Percentiles rank a stretch among this genome's conserved stretches.
Conservation (phyloP, 129 eudicot species). For the Silybum marianum region DNA sequence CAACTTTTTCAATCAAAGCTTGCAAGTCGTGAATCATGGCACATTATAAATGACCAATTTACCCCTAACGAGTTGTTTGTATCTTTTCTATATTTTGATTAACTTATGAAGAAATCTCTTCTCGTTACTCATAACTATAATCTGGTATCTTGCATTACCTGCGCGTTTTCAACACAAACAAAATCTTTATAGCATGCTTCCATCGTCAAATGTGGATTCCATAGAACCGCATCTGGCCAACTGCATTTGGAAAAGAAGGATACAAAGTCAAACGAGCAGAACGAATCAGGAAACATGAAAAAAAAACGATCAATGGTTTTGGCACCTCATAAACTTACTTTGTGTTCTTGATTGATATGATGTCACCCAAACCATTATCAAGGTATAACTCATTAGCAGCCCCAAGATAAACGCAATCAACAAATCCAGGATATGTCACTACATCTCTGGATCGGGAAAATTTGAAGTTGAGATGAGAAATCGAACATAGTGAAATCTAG, state of each 20-base stretch:
- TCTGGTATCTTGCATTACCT: too few species aligned
- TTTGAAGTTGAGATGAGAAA: conserved; percentile 7
- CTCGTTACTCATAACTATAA: not conserved
- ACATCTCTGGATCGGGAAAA: conserved; percentile 58
- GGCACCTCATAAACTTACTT: conserved; percentile 50
- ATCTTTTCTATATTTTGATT: too few species aligned
- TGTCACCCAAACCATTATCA: conserved; percentile 85
- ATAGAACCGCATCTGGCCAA: conserved; percentile 92
- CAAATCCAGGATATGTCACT: conserved; percentile 96
- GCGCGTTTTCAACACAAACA: conserved; percentile 96
- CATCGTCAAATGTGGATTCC: conserved; percentile 95
- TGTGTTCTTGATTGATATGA: conserved; percentile 68
- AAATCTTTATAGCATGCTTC: conserved; percentile 94
- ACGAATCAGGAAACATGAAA: not conserved
- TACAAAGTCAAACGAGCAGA: conserved; percentile 19
- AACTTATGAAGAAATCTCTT: too few species aligned
- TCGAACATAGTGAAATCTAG: not conserved
- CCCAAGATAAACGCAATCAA: conserved; percentile 87
- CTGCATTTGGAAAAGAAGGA: conserved; percentile 44
- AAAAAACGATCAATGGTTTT: not conserved
- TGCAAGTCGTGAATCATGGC: not conserved
- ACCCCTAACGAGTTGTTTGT: too few species aligned
- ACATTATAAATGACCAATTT: too few species aligned
- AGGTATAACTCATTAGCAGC: conserved; percentile 70
- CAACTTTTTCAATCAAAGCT: too few species aligned